Evolutionary conservation across 305 asterid species (phyloP).

Genomic region (Vinca major): DNA sequence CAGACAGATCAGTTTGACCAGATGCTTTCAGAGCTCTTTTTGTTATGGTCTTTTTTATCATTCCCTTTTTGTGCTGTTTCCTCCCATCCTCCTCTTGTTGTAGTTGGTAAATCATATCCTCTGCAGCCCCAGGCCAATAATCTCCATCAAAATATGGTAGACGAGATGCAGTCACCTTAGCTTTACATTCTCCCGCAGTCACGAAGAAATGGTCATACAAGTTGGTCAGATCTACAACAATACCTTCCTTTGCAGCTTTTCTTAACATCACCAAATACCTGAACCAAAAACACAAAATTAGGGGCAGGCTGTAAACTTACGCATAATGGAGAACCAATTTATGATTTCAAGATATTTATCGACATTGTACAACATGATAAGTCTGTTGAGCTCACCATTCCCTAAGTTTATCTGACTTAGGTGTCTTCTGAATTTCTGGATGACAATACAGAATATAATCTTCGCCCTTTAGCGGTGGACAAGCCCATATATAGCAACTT

Average conservation of each 20-base stretch:
- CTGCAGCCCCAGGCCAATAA: slow-evolving; percentile 99
- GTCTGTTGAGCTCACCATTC: slow-evolving; percentile 61
- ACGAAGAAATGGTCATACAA: slow-evolving; percentile 79
- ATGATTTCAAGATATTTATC: slow-evolving; percentile 1
- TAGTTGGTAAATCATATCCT: slow-evolving; percentile 74
- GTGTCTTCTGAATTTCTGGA: slow-evolving; percentile 99
- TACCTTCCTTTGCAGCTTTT: slow-evolving; percentile 72
- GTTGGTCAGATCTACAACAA: slow-evolving; percentile 82
- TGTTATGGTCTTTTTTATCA: slow-evolving; percentile 59
- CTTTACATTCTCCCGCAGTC: slow-evolving; percentile 73
- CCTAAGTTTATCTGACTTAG: slow-evolving; percentile 93
- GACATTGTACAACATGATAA: slow-evolving; percentile 11
- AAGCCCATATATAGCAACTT: slow-evolving; percentile 97
- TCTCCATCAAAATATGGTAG: slow-evolving; percentile 96
- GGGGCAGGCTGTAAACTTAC: slow-evolving; percentile 12
- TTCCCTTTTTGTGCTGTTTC: slow-evolving; percentile 70
- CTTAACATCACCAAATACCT: slow-evolving; percentile 92
- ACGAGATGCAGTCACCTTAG: slow-evolving; percentile 92
- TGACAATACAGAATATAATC: slow-evolving; percentile 95
- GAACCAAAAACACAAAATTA: slow-evolving; percentile 25
- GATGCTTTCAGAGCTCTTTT: slow-evolving; percentile 85
- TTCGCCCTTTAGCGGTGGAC: slow-evolving; percentile 95
- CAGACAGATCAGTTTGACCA: slow-evolving; percentile 89
- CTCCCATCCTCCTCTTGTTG: slow-evolving; percentile 92
- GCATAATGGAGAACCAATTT: slow-evolving; percentile 12